These are phyloP conservation scores for Elsinoe australis DNA, from an alignment of 2,329 filamentous ascomycete genomes.

Conservation along the genomic window DNA sequence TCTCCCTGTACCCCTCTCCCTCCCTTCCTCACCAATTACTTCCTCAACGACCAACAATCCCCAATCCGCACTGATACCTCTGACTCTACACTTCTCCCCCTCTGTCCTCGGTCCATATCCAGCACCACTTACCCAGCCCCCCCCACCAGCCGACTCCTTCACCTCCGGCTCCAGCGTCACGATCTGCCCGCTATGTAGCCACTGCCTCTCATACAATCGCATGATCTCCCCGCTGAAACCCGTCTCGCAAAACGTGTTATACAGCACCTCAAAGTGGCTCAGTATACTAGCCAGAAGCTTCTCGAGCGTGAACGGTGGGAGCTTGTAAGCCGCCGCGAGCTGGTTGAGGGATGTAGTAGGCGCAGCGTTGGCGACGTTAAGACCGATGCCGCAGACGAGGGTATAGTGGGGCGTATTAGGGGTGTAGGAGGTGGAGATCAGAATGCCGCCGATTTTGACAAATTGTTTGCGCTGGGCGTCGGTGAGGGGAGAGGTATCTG, in stretches of 20 bases:
- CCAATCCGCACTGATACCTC: slow-evolving; percentile 88
- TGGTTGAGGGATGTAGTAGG: slow-evolving; percentile 83
- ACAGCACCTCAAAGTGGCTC: slow-evolving; percentile 67
- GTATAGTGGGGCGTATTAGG: slow-evolving; percentile 61
- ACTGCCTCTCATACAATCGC: slow-evolving; percentile 67
- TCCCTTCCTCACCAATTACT: slow-evolving; percentile 54
- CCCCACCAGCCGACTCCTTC: slow-evolving; percentile 58
- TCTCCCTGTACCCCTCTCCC: slow-evolving; percentile 61
- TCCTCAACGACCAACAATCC: slow-evolving; percentile 81
- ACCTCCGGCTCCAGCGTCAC: slow-evolving; percentile 74
- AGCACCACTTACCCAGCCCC: slow-evolving; percentile 80
- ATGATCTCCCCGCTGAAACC: slow-evolving; percentile 73
- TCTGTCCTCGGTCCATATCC: slow-evolving; percentile 56
- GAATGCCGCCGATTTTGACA: slow-evolving; percentile 86
- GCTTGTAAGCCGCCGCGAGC: slow-evolving; percentile 46
- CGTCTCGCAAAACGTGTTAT: slow-evolving; percentile 62
- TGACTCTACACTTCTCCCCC: slow-evolving; percentile 64
- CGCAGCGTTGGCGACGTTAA: slow-evolving; percentile 76
- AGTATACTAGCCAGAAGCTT: slow-evolving; percentile 74
- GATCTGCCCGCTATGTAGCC: slow-evolving; percentile 67
- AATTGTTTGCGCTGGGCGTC: slow-evolving; percentile 61
- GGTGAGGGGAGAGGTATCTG: not conserved
- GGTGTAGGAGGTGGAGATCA: slow-evolving; percentile 80
- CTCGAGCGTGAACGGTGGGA: slow-evolving; percentile 61
- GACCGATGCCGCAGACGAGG: slow-evolving; percentile 69